These are phyloP conservation scores for Termitomyces sp. DNA, from an alignment of 768 basidiomycete genomes.

Conservation along the genomic window DNA sequence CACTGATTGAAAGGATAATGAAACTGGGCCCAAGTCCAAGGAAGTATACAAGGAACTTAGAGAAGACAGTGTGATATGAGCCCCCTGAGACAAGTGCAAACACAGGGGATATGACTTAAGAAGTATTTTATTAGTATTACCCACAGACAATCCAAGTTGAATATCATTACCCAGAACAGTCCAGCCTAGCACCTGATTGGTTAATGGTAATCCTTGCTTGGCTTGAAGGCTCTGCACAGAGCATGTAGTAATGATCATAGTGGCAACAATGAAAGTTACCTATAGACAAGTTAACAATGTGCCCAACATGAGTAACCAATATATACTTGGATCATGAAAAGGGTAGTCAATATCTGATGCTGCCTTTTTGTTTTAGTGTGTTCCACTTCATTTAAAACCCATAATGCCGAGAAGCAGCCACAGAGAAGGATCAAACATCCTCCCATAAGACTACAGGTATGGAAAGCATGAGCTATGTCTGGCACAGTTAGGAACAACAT, in stretches of 20 bases:
- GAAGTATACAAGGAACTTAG: conserved; percentile 59
- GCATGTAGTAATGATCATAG: conserved; percentile 50
- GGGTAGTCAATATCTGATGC: neutral
- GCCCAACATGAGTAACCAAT: neutral
- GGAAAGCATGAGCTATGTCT: neutral
- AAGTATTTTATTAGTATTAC: neutral
- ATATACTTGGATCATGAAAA: conserved; percentile 20
- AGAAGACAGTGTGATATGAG: conserved; percentile 33
- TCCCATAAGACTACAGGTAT: conserved; percentile 43
- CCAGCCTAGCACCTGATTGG: conserved; percentile 66
- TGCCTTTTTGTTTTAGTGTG: conserved; percentile 1
- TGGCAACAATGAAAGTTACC: conserved; percentile 39
- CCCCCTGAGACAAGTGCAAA: conserved; percentile 43
- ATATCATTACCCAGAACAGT: conserved; percentile 54
- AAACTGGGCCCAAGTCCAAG: conserved; percentile 73
- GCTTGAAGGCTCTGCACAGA: conserved; percentile 60
- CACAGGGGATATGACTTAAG: conserved; percentile 44
- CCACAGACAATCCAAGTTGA: too few relatives aligned
- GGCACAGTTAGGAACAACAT: conserved; percentile 17
- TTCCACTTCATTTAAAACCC: conserved; percentile 5
- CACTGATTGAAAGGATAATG: conserved; percentile 74
- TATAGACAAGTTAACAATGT: conserved; percentile 17
- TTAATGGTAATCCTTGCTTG: conserved; percentile 59
- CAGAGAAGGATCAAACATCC: conserved; percentile 39
- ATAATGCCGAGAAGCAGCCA: conserved; percentile 20